Evolutionary conservation across 164 flowering plant genomes (phyloP), one percentile per base, ranked within the genome.

Genomic region (Hamamelis virginiana): DNA sequence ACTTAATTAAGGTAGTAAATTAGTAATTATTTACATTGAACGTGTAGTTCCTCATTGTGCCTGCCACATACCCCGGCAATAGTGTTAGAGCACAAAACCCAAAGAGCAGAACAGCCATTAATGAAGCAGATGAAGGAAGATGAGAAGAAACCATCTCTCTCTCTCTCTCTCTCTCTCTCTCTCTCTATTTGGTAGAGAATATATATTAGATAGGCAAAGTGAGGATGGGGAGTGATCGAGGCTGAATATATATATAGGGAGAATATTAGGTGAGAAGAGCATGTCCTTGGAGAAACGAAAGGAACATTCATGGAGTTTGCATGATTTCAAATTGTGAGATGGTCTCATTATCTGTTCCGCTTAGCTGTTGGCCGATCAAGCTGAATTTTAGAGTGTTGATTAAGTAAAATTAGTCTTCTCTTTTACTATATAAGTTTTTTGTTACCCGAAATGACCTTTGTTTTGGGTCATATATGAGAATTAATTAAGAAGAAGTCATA

Each of bases 311-410:
- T 26, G 19, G 50, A 13, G 44, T 6, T 66, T 60, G 22, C 47
- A 9, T 9, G n/a, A n/a, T 28, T 11, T 3, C 38, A 18, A 8
- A 8, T 0, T 59, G n/a, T 21, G n/a, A 55, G 26, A 22, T 46
- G 63, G 48, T 68, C 62, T 41, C 27, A n/a, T 69, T 53, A 19
- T 43, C 16, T n/a, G 28, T 47, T 58, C 67, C 55, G 27, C 45
- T 65, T 59, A 28, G 65, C 55, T 68, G 63, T 78, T 80, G 81
- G 81, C n/a, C n/a, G n/a, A n/a, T 80, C 79, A 63, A 68, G 81
- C 74, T 75, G 65, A 80, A 75, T 69, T 80, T 70, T 80, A 73
- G 84, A 77, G 84, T 80, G 84, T 9, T 73, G 52, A 25, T 67
- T 19, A 80, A 72, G 80, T 72, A 77, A 77, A 48, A 76, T 26